These are phyloP conservation scores for Malbranchea cinnamomea DNA, from an alignment of 2,329 filamentous ascomycete genomes.

Conservation along the genomic window DNA sequence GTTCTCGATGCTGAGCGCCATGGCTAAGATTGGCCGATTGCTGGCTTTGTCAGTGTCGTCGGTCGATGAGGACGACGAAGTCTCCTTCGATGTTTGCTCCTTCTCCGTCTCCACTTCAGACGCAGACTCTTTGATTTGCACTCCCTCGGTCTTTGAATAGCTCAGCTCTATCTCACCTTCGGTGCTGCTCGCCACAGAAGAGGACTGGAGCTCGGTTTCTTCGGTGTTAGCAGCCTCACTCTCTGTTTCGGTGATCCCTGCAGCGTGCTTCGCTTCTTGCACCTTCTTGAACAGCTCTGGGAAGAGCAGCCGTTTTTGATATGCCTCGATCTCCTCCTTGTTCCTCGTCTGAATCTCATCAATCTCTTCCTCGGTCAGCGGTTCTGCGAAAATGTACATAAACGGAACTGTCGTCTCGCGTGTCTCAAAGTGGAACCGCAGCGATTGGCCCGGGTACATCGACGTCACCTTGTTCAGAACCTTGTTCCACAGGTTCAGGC, in stretches of 20 bases:
- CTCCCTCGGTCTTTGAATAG: too few species aligned
- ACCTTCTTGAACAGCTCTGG: slow-evolving; percentile 15
- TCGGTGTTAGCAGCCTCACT: slow-evolving; percentile 7
- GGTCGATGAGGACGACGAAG: not conserved
- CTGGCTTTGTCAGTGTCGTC: slow-evolving; percentile 7
- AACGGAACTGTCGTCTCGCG: slow-evolving; percentile 44
- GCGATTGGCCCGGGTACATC: slow-evolving; percentile 57
- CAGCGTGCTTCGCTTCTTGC: slow-evolving; percentile 12
- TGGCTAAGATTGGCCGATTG: slow-evolving; percentile 40
- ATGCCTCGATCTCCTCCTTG: slow-evolving; percentile 49
- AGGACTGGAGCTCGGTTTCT: too few species aligned
- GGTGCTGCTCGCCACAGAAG: too few species aligned
- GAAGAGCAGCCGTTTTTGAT: slow-evolving; percentile 41
- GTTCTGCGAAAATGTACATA: slow-evolving; percentile 85
- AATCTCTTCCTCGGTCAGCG: slow-evolving; percentile 59
- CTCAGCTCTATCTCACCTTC: too few species aligned
- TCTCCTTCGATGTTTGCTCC: too few species aligned
- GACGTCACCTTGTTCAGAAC: slow-evolving; percentile 59
- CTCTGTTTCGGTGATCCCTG: slow-evolving; percentile 7
- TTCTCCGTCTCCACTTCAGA: too few species aligned
- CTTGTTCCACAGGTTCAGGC: slow-evolving; percentile 63
- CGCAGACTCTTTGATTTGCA: too few species aligned
- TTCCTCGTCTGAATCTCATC: slow-evolving; percentile 55
- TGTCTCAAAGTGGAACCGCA: slow-evolving; percentile 73
- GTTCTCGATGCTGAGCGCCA: slow-evolving; percentile 60